Base-by-base conservation (phyloP, 305 asterid species). In the Ruellia speciosa region DNA sequence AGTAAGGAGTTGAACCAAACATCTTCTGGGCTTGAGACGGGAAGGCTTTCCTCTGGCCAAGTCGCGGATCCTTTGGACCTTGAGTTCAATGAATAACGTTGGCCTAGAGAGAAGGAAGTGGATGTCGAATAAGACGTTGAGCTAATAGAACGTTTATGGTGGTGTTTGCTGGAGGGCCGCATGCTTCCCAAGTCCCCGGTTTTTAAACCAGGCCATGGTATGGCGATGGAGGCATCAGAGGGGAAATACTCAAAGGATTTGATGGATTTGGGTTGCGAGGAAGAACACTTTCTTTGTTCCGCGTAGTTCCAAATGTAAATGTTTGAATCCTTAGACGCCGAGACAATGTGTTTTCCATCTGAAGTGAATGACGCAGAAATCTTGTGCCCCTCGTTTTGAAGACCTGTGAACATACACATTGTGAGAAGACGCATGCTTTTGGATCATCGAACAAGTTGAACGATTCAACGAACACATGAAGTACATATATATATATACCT, bases 41-140 rank as follows among this genome's bases (percentile, higher is more conserved):
- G 99, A 56, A 92, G 99, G 74, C 84, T 92, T 71, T 92, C 99
- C 78, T 92, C 99, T 0, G 99, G 99, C 99, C 99, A 92, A 49
- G 99, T 88, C 19, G 95, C 99, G 1, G 96, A 80, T 50, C 85
- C 88, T 58, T 74, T 81, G 14, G 86, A 73, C 59, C 70, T 73
- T 49, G 88, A 69, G 71, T 80, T 94, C 1, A 76, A 41, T 62
- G 66, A 79, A 54, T 78, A 76, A 45, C 83, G 87, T 47, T 77
- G 83, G 62, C 77, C 74, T 60, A 79, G 58, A 14, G 93, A 77
- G 72, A 81, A 77, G 62, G 72, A 74, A 37, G 83, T 53, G 64
- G 82, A 71, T 7, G 83, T 59, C 19, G 88, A 24, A 63, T 77
- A 79, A 15, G 85, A 90, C 66, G 82, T 58, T 34, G 70, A 34